Evolutionary conservation across 208 protist species (phyloP), one percentile per base, ranked within the genome.

Genomic region (Acanthamoeba sp.): DNA sequence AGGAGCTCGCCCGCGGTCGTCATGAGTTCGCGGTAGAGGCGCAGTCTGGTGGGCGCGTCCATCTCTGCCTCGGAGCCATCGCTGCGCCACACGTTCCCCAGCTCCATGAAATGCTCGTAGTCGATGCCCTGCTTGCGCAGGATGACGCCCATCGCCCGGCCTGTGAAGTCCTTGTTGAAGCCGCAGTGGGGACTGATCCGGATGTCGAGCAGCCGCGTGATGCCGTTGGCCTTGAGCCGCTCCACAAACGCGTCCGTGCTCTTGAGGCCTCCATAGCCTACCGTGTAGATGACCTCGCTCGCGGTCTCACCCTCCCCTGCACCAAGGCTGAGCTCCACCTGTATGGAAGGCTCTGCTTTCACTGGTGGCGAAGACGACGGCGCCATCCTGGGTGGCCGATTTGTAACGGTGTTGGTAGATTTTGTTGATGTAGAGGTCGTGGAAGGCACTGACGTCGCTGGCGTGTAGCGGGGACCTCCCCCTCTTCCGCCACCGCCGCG

Each of bases 41-140:
- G 48, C 32, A 82, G 18, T 4, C 90, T 38, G 1, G 14, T 62
- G 22, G 69, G 29, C 22, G 69, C 59, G 24, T 59, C 48, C 90
- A 82, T 38, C 90, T 93, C 90, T 4, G 40, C 34, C 22, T 93
- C 90, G 6, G 69, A 82, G 48, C n/a, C 90, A 3, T 93, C 69
- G 66, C 85, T 91, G 6, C 85, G 29, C 85, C 59, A 93, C 22
- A 93, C 90, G 66, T 93, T 93, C 64, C 90, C 90, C 40, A 93
- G 66, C 90, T 93, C 90, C 90, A 84, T 76, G 66, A 84, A 93
- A 66, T 93, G 90, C 90, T 93, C 90, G 71, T 93, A 93, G 42
- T 14, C 34, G 66, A 93, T 93, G 64, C 66, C 90, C 24, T 82
- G 69, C 18, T 66, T 24, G 48, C 50, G 69, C 66, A 93, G 66